Evolutionary conservation across 306 rosid species (phyloP).

Genomic region (Astragalus glycyphyllos): DNA sequence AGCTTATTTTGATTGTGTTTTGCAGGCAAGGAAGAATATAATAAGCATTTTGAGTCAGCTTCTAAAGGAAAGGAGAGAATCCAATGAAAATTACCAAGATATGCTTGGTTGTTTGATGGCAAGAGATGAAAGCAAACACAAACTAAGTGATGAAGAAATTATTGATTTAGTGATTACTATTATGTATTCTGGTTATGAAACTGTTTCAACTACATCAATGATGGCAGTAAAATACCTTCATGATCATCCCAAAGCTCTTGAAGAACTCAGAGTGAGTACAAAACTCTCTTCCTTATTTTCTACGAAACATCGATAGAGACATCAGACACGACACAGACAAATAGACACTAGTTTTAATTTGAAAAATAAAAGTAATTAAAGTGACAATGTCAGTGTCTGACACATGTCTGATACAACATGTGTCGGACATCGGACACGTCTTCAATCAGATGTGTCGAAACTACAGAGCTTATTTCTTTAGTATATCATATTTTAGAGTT

Average conservation of each 20-base stretch:
- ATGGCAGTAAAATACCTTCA: conserved; percentile 95
- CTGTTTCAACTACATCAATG: conserved; percentile 99
- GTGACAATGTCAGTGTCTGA: too few relatives aligned
- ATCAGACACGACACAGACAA: too few relatives aligned
- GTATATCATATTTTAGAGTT: neutral
- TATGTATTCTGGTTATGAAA: conserved; percentile 93
- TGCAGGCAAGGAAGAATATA: conserved; percentile 87
- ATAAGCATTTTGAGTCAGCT: conserved; percentile 62
- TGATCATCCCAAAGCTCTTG: conserved; percentile 86
- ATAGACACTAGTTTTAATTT: too few relatives aligned
- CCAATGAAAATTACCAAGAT: conserved; percentile 61
- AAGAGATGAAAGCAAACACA: conserved; percentile 63
- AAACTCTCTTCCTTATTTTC: neutral
- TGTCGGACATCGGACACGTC: too few relatives aligned
- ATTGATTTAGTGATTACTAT: conserved; percentile 82
- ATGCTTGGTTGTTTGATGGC: conserved; percentile 75
- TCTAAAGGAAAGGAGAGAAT: conserved; percentile 69
- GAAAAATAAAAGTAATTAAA: too few relatives aligned
- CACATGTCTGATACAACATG: too few relatives aligned
- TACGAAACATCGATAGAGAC: too few relatives aligned
- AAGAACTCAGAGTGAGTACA: conserved; percentile 83
- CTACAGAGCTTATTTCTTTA: too few relatives aligned
- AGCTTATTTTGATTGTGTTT: neutral
- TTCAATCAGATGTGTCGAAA: too few relatives aligned
- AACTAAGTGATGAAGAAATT: conserved; percentile 77